Evolutionary conservation across 805 yeast genomes (phyloP).

Genomic region (Pichia membranifaciens): DNA sequence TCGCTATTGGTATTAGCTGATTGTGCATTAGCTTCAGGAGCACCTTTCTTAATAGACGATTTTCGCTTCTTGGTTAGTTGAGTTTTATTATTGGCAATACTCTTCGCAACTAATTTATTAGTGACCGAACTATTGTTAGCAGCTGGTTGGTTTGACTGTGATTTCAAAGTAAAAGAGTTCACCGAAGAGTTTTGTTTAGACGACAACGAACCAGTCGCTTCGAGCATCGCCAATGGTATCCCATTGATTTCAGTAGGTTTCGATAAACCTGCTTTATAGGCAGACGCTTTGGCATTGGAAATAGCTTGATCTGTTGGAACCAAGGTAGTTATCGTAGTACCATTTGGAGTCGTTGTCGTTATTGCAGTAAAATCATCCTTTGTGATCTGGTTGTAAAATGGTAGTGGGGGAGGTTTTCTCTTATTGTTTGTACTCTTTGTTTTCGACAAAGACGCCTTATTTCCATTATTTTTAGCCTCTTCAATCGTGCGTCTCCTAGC

Average conservation of each 20-base stretch:
- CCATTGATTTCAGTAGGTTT: constrained; percentile 39
- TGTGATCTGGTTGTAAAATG: constrained; percentile 85
- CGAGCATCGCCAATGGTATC: constrained; percentile 48
- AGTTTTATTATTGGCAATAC: neutral
- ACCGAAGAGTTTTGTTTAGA: neutral
- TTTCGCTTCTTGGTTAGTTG: neutral
- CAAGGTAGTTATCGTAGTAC: constrained; percentile 83
- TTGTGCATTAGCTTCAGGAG: neutral
- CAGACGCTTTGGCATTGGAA: constrained; percentile 50
- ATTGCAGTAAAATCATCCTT: constrained; percentile 83
- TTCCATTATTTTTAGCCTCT: constrained; percentile 27
- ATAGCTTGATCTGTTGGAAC: constrained; percentile 82
- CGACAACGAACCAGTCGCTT: constrained; percentile 67
- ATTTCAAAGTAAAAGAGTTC: neutral
- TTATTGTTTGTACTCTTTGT: constrained; percentile 18
- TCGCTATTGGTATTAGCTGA: no score
- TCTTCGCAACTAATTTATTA: neutral
- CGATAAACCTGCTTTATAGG: constrained; percentile 51
- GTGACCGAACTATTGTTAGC: neutral
- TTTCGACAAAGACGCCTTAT: neutral
- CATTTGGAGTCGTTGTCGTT: constrained; percentile 84
- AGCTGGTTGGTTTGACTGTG: neutral
- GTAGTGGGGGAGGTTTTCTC: constrained; percentile 57
- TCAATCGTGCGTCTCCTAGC: constrained; percentile 68
- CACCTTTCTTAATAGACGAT: neutral